A percentile compares a stretch with the other conserved stretches of the same genome.
Evolutionary conservation across 257 asterid species (phyloP).

Genomic region (Plantago major): DNA sequence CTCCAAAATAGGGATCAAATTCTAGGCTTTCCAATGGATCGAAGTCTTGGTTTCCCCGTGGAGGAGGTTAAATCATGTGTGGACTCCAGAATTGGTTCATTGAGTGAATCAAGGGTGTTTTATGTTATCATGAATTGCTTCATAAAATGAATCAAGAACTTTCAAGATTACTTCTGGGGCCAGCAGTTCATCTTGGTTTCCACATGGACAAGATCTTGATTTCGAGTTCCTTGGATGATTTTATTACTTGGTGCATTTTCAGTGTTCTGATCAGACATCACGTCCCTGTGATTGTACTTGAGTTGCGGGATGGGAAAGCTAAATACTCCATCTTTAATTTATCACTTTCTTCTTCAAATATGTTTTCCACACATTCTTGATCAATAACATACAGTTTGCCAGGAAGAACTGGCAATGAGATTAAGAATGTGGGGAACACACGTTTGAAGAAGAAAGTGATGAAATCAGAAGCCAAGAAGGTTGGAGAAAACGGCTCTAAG

Average conservation of each 20-base stretch:
- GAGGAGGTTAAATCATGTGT: no score
- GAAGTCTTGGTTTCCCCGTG: no score
- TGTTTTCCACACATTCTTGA: slow-evolving; percentile 74
- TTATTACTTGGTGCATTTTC: no score
- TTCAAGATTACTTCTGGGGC: slow-evolving; percentile 14
- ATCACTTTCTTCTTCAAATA: background rate
- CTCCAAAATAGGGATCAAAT: no score
- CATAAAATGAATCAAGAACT: no score
- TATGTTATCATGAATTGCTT: no score
- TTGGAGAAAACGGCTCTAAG: slow-evolving; percentile 4
- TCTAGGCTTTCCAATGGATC: slow-evolving; percentile 9
- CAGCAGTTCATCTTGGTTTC: background rate
- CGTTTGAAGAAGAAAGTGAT: slow-evolving; percentile 49
- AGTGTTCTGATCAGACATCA: background rate
- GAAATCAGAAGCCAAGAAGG: background rate
- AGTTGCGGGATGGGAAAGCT: slow-evolving; percentile 24
- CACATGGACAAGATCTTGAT: no score
- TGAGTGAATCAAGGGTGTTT: no score
- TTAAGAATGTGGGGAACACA: slow-evolving; percentile 84
- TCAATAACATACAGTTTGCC: slow-evolving; percentile 47
- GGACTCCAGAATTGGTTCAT: no score
- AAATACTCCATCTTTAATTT: background rate
- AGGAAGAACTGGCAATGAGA: slow-evolving; percentile 86
- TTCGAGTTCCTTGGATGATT: no score
- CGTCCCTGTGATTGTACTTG: slow-evolving; percentile 26